Evolutionary conservation across 306 rosid genomes (phyloP).

Genomic region (Medicago ruthenica): DNA sequence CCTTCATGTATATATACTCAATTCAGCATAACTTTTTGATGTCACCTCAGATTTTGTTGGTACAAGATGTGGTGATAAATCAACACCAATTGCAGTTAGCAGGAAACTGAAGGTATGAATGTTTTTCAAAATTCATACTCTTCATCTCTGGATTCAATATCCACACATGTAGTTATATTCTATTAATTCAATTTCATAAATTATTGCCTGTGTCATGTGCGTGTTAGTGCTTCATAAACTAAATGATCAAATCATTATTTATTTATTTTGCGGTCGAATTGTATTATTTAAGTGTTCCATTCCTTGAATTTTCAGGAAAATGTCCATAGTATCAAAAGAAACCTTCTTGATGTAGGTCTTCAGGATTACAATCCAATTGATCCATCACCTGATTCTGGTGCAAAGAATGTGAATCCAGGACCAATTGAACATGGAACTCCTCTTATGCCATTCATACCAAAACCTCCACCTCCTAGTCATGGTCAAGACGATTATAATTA

Average conservation of each 20-base stretch:
- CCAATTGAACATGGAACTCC: slow-evolving; percentile 88
- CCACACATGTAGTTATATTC: too few species aligned
- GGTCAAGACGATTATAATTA: slow-evolving; percentile 38
- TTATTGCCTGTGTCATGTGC: too few species aligned
- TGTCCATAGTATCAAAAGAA: slow-evolving; percentile 15
- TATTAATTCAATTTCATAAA: too few species aligned
- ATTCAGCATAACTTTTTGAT: background rate
- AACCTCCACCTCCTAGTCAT: slow-evolving; percentile 56
- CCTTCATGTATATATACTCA: background rate
- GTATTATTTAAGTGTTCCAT: slow-evolving; percentile 25
- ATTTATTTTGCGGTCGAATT: background rate
- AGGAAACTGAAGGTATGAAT: slow-evolving; percentile 74
- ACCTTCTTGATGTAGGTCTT: slow-evolving; percentile 37
- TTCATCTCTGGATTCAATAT: too few species aligned
- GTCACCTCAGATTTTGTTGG: slow-evolving; percentile 44
- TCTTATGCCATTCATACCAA: slow-evolving; percentile 70
- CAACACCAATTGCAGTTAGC: slow-evolving; percentile 35
- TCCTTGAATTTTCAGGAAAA: slow-evolving; percentile 55
- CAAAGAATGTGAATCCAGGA: slow-evolving; percentile 54
- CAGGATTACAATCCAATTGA: slow-evolving; percentile 71
- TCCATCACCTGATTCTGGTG: slow-evolving; percentile 62
- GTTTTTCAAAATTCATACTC: slow-evolving; percentile 1
- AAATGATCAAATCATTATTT: too few species aligned
- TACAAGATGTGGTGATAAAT: slow-evolving; percentile 40
- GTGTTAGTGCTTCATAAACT: too few species aligned